These are phyloP conservation scores for Solanum medicagineum DNA, from an alignment of 257 asterid species.

Conservation along the genomic window DNA sequence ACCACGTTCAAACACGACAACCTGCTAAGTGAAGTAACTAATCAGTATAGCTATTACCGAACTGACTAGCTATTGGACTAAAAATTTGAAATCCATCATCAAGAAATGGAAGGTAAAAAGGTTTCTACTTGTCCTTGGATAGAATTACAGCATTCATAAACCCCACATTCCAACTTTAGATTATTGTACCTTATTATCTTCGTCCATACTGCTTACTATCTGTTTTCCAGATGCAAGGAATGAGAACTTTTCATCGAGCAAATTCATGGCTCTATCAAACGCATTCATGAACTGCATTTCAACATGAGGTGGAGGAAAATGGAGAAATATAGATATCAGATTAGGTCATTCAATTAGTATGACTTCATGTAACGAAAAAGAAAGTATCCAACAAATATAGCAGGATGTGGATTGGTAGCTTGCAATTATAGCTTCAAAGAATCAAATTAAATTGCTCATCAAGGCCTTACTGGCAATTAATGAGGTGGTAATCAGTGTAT, in stretches of 20 bases:
- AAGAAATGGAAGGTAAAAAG: background rate
- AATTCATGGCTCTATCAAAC: slow-evolving; percentile 85
- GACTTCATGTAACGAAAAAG: background rate
- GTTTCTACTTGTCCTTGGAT: background rate
- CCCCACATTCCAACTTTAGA: background rate
- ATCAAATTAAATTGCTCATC: background rate
- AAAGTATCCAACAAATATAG: background rate
- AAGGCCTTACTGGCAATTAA: background rate
- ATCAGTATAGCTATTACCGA: background rate
- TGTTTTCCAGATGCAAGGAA: slow-evolving; percentile 74
- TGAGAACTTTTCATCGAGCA: slow-evolving; percentile 59
- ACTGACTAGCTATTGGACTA: background rate
- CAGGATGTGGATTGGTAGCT: background rate
- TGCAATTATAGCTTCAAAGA: background rate
- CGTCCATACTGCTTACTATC: slow-evolving; percentile 65
- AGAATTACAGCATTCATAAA: background rate
- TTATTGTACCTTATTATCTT: slow-evolving; percentile 59
- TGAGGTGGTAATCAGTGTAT: background rate
- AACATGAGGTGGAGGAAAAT: background rate
- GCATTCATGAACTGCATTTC: slow-evolving; percentile 89
- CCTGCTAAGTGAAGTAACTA: slow-evolving; percentile 34
- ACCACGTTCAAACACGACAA: slow-evolving; percentile 88
- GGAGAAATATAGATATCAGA: background rate
- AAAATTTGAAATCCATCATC: background rate
- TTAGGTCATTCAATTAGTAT: background rate